Evolutionary conservation across 2,329 filamentous ascomycete species (phyloP), one percentile per base, ranked within the genome.

Genomic region (Mycosphaerella sp.): DNA sequence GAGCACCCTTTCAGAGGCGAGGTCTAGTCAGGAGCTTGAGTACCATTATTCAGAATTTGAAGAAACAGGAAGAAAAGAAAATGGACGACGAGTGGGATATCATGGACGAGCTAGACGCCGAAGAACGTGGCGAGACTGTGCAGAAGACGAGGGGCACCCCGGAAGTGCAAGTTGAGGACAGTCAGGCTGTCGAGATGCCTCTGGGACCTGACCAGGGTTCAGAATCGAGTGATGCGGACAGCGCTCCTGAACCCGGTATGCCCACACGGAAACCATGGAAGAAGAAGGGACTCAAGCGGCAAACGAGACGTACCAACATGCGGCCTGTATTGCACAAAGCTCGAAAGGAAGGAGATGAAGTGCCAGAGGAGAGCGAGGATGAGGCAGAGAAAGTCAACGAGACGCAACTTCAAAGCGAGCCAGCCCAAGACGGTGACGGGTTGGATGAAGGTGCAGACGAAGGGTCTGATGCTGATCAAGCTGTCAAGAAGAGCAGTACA

Each of bases 261-360:
- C 50, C 77, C 10, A 79, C 73, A 2, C 66, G 82, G 34, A 79
- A 76, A 48, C 69, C 80, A 1, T 91, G 79, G 74, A 91, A 90
- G 75, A 93, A 93, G 78, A 87, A 87, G 73, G 87, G 86, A 0
- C 79, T 87, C 66, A 93, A 93, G 73, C 77, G 87, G 54, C 88
- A 86, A 49, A 91, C 87, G 2, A 76, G 83, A 55, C 74, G 77
- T 42, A 76, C 79, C 49, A 89, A 83, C 53, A 87, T 67, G 62
- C 59, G 59, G 56, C 66, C 66, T 8, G 62, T 66, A 8, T 17
- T 64, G 18, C 64, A 66, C 45, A 65, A 63, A 39, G 44, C 66
- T 12, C 54, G 57, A 51, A 67, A 66, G 49, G 54, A 54, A 14
- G 52, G 44, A 6, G 55, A 50, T 4, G 50, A 45, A 6, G 54